phyloP scores from a whole-genome alignment of 2,329 filamentous ascomycete species.

The Aquanectria penicillioides region DNA sequence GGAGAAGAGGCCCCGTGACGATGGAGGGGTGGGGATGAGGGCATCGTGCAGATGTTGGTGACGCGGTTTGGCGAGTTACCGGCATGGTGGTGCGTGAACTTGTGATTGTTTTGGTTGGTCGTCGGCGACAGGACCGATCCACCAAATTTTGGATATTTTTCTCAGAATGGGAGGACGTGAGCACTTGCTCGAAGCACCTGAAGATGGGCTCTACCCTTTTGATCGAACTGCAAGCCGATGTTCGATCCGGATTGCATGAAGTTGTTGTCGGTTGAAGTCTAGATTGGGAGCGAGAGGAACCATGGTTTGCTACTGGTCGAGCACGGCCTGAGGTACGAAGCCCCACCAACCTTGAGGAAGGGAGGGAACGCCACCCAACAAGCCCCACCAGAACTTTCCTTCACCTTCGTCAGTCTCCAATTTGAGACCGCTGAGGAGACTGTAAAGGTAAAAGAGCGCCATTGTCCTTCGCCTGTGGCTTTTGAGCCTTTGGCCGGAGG shows the following conservation, averaged over 20 bases:
- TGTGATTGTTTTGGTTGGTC: constrained; percentile 3
- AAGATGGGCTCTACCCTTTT: background rate
- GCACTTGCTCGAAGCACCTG: background rate
- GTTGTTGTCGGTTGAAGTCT: background rate
- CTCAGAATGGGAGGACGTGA: background rate
- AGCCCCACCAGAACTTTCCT: background rate
- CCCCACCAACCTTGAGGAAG: background rate
- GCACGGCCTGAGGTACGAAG: background rate
- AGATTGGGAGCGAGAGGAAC: background rate
- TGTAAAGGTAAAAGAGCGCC: background rate
- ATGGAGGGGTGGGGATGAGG: constrained; percentile 31
- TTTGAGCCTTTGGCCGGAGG: background rate
- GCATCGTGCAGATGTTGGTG: constrained; percentile 30
- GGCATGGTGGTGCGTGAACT: constrained; percentile 3
- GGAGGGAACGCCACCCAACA: background rate
- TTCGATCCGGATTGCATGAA: background rate
- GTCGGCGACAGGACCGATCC: background rate
- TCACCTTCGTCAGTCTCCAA: background rate
- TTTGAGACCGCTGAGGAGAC: background rate
- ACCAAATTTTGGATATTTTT: background rate
- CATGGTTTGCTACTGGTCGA: background rate
- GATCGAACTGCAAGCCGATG: background rate
- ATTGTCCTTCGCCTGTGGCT: background rate
- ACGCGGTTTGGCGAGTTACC: background rate
- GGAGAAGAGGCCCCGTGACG: constrained; percentile 40